Base-by-base conservation (phyloP, 345 rosid genomes). In the Salix caprea region DNA sequence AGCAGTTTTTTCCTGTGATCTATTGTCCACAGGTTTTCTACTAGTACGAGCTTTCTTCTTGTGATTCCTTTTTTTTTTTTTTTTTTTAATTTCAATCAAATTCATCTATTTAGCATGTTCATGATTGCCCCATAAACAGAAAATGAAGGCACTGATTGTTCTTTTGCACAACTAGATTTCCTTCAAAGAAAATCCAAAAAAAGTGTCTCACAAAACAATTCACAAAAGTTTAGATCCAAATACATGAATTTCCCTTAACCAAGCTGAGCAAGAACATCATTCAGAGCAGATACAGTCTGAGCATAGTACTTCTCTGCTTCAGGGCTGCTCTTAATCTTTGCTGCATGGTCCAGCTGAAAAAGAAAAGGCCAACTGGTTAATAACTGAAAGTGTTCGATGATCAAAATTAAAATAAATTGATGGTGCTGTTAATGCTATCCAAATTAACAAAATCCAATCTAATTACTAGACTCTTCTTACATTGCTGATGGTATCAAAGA, bases 241-340 rank as follows among this genome's bases (percentile, higher is more conserved):
- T 68, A 71, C 73, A 71, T 24, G 54, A 65, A 58, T 52, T 28
- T 60, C 50, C 23, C 78, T 87, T 84, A 95, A 70, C 99, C 99
- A 82, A 95, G 88, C 85, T 93, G 91, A 81, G 94, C 86, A 81
- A 93, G 90, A 80, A 95, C 96, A 77, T 91, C 91, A 80, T 91
- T 91, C 76, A 95, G 81, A 76, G 82, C 23, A 81, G 99, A 85
- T 48, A 90, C 91, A 0, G 99, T 91, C 86, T 87, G 84, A 1
- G 90, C 84, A 76, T 92, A 95, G 79, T 87, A 92, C 83, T 93
- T 95, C 88, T 95, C 94, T 73, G 99, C 99, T 64, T 90, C 84
- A 3, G 93, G 76, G 67, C 82, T 67, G 92, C 90, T 93, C 91
- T 91, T 95, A 52, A 78, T 84, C 91, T 95, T 95, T 24, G 97